Evolutionary conservation across 2,329 filamentous ascomycete species (phyloP).

Genomic region (Trichoderma hamatum): DNA sequence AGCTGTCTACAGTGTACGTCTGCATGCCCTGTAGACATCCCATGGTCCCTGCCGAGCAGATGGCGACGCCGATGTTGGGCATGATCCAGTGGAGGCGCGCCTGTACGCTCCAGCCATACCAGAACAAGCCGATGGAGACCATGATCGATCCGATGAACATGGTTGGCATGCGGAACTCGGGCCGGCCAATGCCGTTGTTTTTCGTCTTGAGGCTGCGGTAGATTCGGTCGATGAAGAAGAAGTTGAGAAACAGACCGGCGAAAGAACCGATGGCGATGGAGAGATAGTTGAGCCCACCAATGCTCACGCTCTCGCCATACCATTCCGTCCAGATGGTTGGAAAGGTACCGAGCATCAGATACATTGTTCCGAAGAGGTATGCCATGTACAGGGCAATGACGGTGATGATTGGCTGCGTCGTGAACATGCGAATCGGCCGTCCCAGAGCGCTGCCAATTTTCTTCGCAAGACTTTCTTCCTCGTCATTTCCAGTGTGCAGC

Average conservation of each 20-base stretch:
- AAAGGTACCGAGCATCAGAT: not conserved
- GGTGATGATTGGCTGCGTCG: not conserved
- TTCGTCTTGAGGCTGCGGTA: not conserved
- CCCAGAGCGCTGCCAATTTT: not conserved
- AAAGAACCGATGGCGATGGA: not conserved
- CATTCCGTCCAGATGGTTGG: not conserved
- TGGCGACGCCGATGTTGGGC: slow-evolving; percentile 45
- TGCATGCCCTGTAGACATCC: not conserved
- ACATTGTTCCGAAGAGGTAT: not conserved
- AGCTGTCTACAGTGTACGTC: not conserved
- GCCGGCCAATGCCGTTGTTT: not conserved
- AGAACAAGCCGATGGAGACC: slow-evolving; percentile 32
- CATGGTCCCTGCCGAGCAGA: not conserved
- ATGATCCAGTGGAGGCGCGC: slow-evolving; percentile 57
- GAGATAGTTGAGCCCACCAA: not conserved
- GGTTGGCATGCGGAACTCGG: not conserved
- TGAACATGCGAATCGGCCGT: not conserved
- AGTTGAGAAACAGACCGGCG: not conserved
- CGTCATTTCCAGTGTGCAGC: not conserved
- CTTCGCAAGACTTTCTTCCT: not conserved
- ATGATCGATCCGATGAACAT: not conserved
- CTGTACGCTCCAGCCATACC: slow-evolving; percentile 43
- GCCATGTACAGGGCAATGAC: not conserved
- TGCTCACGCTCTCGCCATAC: not conserved
- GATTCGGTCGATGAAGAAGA: not conserved